Evolutionary conservation across 306 rosid species (phyloP).

Genomic region (Crotalaria pallida): DNA sequence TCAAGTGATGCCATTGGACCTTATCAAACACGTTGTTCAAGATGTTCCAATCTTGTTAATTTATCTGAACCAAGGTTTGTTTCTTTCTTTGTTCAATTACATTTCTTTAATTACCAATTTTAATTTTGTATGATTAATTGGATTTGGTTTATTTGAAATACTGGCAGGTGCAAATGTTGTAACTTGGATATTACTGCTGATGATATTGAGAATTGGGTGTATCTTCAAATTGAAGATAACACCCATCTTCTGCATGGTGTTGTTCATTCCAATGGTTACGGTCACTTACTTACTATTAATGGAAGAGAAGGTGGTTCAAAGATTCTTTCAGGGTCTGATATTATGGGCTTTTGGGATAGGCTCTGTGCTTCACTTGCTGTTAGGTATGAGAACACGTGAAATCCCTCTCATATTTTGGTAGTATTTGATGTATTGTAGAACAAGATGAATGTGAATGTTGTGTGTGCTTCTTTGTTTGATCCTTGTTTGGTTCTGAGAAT

Average conservation of each 20-base stretch:
- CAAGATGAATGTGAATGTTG: no score
- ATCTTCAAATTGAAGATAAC: conserved; percentile 48
- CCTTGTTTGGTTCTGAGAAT: no score
- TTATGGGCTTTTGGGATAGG: conserved; percentile 70
- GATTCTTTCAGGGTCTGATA: conserved; percentile 45
- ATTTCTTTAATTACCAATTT: neutral
- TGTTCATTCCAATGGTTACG: conserved; percentile 66
- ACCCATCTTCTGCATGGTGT: conserved; percentile 64
- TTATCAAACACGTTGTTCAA: conserved; percentile 32
- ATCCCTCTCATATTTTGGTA: neutral
- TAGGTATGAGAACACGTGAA: conserved; percentile 29
- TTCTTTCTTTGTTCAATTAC: neutral
- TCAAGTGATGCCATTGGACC: conserved; percentile 18
- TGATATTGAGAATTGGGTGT: conserved; percentile 52
- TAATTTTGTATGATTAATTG: neutral
- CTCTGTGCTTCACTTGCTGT: conserved; percentile 49
- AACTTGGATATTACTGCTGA: conserved; percentile 20
- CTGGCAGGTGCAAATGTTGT: conserved; percentile 33
- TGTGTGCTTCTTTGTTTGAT: no score
- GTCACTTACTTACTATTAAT: conserved; percentile 55
- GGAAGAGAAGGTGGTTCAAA: conserved; percentile 62
- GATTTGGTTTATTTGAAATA: neutral
- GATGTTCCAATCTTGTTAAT: conserved; percentile 18
- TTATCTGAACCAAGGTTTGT: conserved; percentile 32
- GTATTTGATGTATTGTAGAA: no score